Evolutionary conservation across 208 protist genomes (phyloP), one percentile per base, ranked within the genome.

Genomic region (Leishmania arabica): DNA sequence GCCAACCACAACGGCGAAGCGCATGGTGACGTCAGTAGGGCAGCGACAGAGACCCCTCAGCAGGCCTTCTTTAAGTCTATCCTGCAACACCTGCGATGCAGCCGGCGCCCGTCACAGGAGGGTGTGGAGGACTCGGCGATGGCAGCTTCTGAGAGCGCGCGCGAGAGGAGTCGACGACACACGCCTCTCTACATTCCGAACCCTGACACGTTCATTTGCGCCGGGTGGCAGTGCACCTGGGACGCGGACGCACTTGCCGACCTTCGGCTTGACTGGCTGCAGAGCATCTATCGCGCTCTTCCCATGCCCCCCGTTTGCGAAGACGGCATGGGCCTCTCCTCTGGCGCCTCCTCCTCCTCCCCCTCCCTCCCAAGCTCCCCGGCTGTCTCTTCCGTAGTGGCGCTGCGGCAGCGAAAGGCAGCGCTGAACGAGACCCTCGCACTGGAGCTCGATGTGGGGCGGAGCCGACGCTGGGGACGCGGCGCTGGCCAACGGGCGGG

Each of bases 111-210:
- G 37, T 13, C 31, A 53, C 51, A 56, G 21, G 75, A 24, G 19
- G 65, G 5, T 6, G 47, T 37, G 60, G 62, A 56, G 51, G 60
- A 42, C 45, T 71, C 64, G 40, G 19, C 60, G 8, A n/a, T 21
- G 27, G 24, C 7, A 21, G 15, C n/a, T 17, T 37, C 75, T 40
- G 47, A 71, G 15, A 45, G 60, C 17, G 21, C 37, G 42, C 47
- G 13, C 11, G 42, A 62, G n/a, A 49, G 24, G 15, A 45, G 27
- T n/a, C 21, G 40, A 31, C 42, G 37, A 8, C 47, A 58, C 65
- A 68, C 60, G n/a, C 40, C 71, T 51, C 86, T 89, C 34, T 95
- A 88, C 77, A 93, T 96, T 42, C 93, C 88, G 5, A 96, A 96
- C 79, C 91, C 93, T 1, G 84, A 82, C 42, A 90, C 68, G 21